phyloP scores from a whole-genome alignment of 2,329 filamentous ascomycete genomes.

The Claviceps sp. region DNA sequence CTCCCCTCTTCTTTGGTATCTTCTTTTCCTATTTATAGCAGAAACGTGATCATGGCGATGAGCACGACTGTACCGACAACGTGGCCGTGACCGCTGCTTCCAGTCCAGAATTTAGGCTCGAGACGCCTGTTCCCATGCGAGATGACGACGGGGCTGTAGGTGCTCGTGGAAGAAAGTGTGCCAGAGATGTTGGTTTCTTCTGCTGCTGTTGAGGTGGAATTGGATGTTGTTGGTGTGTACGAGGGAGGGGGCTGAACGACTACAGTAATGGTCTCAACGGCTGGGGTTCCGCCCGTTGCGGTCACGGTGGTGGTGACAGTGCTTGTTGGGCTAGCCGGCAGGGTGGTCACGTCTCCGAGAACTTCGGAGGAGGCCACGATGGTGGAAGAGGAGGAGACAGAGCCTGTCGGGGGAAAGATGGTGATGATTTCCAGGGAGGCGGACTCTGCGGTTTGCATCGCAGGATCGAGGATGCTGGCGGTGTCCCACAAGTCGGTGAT shows the following conservation, averaged over 20 bases:
- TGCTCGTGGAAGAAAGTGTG: constrained; percentile 11
- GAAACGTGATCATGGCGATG: constrained; percentile 19
- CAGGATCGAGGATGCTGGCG: neutral
- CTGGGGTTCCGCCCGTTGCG: constrained; percentile 15
- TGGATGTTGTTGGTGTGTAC: constrained; percentile 15
- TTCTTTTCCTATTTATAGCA: constrained; percentile 14
- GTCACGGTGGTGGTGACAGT: constrained; percentile 20
- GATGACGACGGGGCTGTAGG: constrained; percentile 15
- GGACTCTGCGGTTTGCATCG: neutral
- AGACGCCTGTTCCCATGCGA: constrained; percentile 21
- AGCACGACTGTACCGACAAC: constrained; percentile 24
- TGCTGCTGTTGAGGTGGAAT: constrained; percentile 18
- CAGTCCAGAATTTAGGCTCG: constrained; percentile 16
- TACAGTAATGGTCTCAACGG: constrained; percentile 20
- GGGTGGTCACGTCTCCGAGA: constrained; percentile 13
- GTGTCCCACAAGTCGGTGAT: constrained; percentile 18
- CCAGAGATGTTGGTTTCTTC: constrained; percentile 4
- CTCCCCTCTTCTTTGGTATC: neutral
- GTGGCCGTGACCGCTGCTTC: constrained; percentile 17
- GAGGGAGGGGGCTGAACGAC: constrained; percentile 14
- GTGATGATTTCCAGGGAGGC: constrained; percentile 13
- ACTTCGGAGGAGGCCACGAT: constrained; percentile 8
- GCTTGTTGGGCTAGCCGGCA: constrained; percentile 9
- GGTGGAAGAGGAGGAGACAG: neutral
- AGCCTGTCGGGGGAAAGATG: constrained; percentile 5